These are phyloP conservation scores for Leucosporidium yakuticum DNA, from an alignment of 768 basidiomycete genomes.

Conservation along the genomic window DNA sequence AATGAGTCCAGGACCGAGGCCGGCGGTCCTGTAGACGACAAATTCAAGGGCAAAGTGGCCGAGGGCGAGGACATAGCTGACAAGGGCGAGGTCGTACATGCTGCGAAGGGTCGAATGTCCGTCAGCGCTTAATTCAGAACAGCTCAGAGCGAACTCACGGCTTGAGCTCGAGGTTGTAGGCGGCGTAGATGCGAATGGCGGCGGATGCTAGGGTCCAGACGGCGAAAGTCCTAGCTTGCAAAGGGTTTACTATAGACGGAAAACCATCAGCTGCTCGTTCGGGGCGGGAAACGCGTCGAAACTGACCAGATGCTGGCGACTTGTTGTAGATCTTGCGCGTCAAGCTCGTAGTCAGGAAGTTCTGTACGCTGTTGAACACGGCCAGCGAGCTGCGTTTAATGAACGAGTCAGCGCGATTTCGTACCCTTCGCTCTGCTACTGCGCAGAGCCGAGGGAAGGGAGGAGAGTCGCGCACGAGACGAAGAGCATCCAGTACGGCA, in stretches of 20 bases:
- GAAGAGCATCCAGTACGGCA: constrained; percentile 84
- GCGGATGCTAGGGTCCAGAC: constrained; percentile 85
- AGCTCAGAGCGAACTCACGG: constrained; percentile 48
- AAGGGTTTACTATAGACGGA: constrained; percentile 60
- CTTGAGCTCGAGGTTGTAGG: constrained; percentile 79
- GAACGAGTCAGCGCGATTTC: not conserved
- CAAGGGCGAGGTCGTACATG: constrained; percentile 78
- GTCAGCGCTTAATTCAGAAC: not conserved
- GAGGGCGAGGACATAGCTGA: constrained; percentile 84
- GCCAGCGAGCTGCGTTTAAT: constrained; percentile 44
- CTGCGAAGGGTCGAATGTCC: constrained; percentile 46
- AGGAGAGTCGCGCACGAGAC: constrained; percentile 51
- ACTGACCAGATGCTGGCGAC: constrained; percentile 46
- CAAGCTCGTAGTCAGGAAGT: constrained; percentile 67
- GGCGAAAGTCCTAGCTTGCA: constrained; percentile 85
- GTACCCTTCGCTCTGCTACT: too few species aligned
- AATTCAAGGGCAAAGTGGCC: constrained; percentile 82
- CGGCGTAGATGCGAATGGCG: constrained; percentile 74
- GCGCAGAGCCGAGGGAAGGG: too few species aligned
- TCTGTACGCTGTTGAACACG: constrained; percentile 79
- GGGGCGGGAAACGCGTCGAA: not conserved
- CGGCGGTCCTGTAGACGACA: constrained; percentile 71
- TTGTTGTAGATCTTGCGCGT: constrained; percentile 69
- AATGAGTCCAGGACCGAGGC: constrained; percentile 55
- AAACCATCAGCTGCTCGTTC: constrained; percentile 40